phyloP scores from a whole-genome alignment of 192 early-diverging fungal species.

The Coemansia sp. region DNA sequence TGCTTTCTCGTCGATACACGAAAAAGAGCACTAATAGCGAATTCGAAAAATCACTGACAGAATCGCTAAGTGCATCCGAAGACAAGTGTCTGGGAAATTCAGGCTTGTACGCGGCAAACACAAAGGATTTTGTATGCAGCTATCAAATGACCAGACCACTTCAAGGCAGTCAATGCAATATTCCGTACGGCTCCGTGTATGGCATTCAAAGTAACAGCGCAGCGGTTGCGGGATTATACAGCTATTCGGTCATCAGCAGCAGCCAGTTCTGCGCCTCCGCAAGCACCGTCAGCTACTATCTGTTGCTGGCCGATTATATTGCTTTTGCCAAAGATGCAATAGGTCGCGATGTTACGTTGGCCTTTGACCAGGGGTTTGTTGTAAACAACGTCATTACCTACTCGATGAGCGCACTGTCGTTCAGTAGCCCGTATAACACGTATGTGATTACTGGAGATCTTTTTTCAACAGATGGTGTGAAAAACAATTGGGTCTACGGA shows the following conservation, averaged over 20 bases:
- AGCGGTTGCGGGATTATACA: conserved; percentile 29
- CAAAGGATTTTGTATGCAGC: conserved; percentile 29
- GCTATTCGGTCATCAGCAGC: conserved; percentile 21
- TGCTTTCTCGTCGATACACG: conserved; percentile 21
- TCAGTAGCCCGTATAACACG: conserved; percentile 2
- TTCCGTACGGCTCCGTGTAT: conserved; percentile 38
- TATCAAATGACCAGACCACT: neutral
- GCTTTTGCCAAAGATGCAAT: conserved; percentile 14
- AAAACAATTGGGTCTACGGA: neutral
- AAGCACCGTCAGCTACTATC: conserved; percentile 26
- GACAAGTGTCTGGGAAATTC: conserved; percentile 11
- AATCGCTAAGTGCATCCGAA: neutral
- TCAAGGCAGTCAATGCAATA: conserved; percentile 15
- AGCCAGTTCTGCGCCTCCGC: conserved; percentile 19
- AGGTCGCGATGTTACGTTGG: conserved; percentile 3
- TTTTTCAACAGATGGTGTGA: neutral
- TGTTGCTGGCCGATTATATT: conserved; percentile 33
- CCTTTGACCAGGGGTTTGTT: neutral
- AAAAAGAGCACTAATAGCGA: neutral
- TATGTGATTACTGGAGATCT: conserved; percentile 1
- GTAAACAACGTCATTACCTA: neutral
- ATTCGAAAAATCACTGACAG: conserved; percentile 10
- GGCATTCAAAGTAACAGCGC: conserved; percentile 3
- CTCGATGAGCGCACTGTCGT: neutral
- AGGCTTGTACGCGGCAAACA: conserved; percentile 18